Conservation (phyloP, 1,139 yeast genomes). For the Candida glucosophila region DNA sequence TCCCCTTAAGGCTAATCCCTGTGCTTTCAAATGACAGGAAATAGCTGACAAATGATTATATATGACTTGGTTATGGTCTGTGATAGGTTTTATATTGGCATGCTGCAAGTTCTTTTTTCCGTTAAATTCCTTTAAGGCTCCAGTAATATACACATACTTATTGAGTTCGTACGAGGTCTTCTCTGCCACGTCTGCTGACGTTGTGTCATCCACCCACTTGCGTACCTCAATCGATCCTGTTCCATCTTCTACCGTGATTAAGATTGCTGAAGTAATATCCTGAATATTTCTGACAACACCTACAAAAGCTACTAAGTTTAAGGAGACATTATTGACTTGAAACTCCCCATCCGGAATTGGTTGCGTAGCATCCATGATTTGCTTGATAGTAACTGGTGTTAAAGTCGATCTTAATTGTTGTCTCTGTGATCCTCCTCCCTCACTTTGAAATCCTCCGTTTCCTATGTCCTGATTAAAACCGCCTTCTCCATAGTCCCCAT, state of each 20-base stretch:
- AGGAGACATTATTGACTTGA: slow-evolving; percentile 51
- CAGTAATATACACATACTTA: slow-evolving; percentile 61
- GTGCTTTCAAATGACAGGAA: slow-evolving; percentile 49
- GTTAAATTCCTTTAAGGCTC: slow-evolving; percentile 63
- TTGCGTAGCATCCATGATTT: slow-evolving; percentile 59
- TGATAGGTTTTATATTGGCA: slow-evolving; percentile 50
- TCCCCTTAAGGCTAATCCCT: slow-evolving; percentile 20
- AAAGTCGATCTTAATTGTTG: slow-evolving; percentile 37
- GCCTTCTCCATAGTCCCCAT: slow-evolving; percentile 23
- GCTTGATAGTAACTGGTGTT: slow-evolving; percentile 81
- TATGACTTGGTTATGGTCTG: slow-evolving; percentile 66
- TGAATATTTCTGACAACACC: slow-evolving; percentile 59
- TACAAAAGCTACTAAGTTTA: slow-evolving; percentile 53
- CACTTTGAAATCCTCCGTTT: slow-evolving; percentile 27
- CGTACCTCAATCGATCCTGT: slow-evolving; percentile 69
- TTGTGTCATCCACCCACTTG: slow-evolving; percentile 55
- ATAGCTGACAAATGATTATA: slow-evolving; percentile 74
- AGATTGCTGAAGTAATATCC: slow-evolving; percentile 45
- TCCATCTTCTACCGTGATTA: slow-evolving; percentile 71
- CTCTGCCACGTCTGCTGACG: slow-evolving; percentile 27
- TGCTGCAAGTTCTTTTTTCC: slow-evolving; percentile 61
- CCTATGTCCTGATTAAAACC: slow-evolving; percentile 17
- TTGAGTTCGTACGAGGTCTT: slow-evolving; percentile 20
- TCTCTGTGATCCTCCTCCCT: slow-evolving; percentile 23
- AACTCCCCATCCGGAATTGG: slow-evolving; percentile 71